Percentiles rank a stretch among this genome's conserved stretches.
These are phyloP conservation scores for Exophiala viscosa DNA, from an alignment of 2,329 filamentous ascomycete species.

Conservation along the genomic window DNA sequence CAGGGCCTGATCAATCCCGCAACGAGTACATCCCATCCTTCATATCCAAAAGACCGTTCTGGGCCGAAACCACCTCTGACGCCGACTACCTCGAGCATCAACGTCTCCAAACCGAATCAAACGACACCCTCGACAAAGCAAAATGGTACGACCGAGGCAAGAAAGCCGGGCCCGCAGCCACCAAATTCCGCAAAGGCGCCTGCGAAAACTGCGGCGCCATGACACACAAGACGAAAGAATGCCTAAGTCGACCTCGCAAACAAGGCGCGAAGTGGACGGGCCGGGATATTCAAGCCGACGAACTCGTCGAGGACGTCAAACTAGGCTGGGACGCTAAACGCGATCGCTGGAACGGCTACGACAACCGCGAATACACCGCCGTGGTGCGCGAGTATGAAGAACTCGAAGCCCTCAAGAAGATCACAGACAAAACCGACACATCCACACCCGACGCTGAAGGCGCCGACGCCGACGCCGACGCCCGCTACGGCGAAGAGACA, in stretches of 20 bases:
- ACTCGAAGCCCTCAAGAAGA: conserved; percentile 69
- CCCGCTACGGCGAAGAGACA: conserved; percentile 82
- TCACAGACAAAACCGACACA: conserved; percentile 54
- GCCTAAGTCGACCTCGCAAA: conserved; percentile 80
- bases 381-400: conserved; percentile 90
- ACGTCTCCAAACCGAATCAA: conserved; percentile 58
- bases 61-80: conserved; percentile 72
- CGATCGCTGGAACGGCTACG: conserved; percentile 98
- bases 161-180: conserved; percentile 79
- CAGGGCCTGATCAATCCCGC: conserved; percentile 44
- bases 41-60: conserved; percentile 97
- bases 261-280: conserved; percentile 90
- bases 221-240: conserved; percentile 94
- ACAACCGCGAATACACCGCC: conserved; percentile 75
- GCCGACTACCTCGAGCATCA: conserved; percentile 96
- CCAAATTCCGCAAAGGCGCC: conserved; percentile 95
- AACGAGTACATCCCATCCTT: conserved; percentile 98
- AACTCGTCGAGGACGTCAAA: conserved; percentile 77
- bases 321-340: conserved; percentile 96
- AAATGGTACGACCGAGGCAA: conserved; percentile 93
- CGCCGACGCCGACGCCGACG: conserved; percentile 34
- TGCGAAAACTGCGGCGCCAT: conserved; percentile 98
- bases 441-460: conserved; percentile 4
- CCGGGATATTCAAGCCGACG: conserved; percentile 88
- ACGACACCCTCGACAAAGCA: conserved; percentile 53